These are phyloP conservation scores for Limonium bicolor DNA, from an alignment of 148 eudicot genomes.

Conservation along the genomic window DNA sequence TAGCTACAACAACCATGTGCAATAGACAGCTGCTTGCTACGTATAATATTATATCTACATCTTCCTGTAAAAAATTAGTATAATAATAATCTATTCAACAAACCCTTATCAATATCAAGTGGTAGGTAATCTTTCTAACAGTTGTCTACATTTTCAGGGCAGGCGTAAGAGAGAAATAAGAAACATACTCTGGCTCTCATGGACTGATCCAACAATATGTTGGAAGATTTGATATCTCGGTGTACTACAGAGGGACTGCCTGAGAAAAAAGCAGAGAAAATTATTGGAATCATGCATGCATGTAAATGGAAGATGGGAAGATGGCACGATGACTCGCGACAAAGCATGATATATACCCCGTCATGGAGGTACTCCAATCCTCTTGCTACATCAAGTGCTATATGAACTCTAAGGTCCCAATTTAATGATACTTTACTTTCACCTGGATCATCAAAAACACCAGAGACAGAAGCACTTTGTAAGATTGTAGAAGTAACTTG, in stretches of 20 bases:
- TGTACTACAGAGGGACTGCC: constrained; percentile 93
- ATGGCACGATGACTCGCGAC: not conserved
- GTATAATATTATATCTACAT: no score
- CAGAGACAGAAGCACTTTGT: no score
- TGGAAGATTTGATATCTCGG: constrained; percentile 93
- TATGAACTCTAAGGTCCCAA: constrained; percentile 76
- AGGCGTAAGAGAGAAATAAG: not conserved
- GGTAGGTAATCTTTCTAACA: no score
- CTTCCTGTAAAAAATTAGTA: no score
- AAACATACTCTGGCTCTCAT: constrained; percentile 93
- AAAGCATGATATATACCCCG: constrained; percentile 34
- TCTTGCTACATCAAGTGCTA: constrained; percentile 84
- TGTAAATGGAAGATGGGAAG: not conserved
- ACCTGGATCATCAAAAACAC: constrained; percentile 19
- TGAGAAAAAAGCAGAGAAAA: constrained; percentile 17
- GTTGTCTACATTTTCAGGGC: not conserved
- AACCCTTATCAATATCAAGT: no score
- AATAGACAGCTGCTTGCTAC: no score
- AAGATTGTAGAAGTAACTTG: no score
- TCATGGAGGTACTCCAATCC: constrained; percentile 98
- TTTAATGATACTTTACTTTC: constrained; percentile 49
- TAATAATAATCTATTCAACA: not conserved
- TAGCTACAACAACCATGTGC: no score
- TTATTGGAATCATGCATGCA: not conserved
- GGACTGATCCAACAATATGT: constrained; percentile 91